Conservation (phyloP, 805 yeast genomes). For the Cyberlindnera lachancei region DNA sequence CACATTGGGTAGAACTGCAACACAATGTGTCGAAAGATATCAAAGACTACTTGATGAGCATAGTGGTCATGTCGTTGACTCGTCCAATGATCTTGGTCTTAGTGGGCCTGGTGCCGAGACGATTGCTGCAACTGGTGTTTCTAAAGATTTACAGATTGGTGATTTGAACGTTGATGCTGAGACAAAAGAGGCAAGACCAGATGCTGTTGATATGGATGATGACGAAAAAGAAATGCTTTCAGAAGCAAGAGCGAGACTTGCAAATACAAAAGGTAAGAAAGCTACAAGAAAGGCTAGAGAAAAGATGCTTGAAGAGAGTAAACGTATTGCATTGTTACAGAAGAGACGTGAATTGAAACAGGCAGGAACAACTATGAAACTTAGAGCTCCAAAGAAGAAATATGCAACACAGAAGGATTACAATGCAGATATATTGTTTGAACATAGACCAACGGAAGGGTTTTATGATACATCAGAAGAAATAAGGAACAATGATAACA, state of each 20-base stretch:
- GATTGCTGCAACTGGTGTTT: slow-evolving; percentile 29
- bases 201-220: slow-evolving; percentile 70
- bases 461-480: slow-evolving; percentile 65
- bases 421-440: slow-evolving; percentile 76
- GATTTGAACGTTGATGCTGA: slow-evolving; percentile 69
- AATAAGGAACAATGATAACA: slow-evolving; percentile 29
- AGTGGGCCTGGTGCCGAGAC: slow-evolving; percentile 50
- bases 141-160: slow-evolving; percentile 33
- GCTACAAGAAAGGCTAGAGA: slow-evolving; percentile 88
- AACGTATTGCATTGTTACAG: slow-evolving; percentile 67
- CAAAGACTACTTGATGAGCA: slow-evolving; percentile 56
- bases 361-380: slow-evolving; percentile 55
- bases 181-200: slow-evolving; percentile 74
- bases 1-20: slow-evolving; percentile 74
- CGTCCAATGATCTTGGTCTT: slow-evolving; percentile 27
- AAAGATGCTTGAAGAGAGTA: slow-evolving; percentile 70
- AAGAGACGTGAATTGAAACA: slow-evolving; percentile 75
- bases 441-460: slow-evolving; percentile 61
- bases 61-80: slow-evolving; percentile 14
- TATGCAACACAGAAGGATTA: slow-evolving; percentile 65
- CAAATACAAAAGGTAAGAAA: slow-evolving; percentile 90
- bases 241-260: slow-evolving; percentile 89
- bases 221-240: slow-evolving; percentile 87
- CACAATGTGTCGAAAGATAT: slow-evolving; percentile 80
- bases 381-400: slow-evolving; percentile 45